Evolutionary conservation across 2,329 filamentous ascomycete species (phyloP).

Genomic region (Aureobasidium lini): DNA sequence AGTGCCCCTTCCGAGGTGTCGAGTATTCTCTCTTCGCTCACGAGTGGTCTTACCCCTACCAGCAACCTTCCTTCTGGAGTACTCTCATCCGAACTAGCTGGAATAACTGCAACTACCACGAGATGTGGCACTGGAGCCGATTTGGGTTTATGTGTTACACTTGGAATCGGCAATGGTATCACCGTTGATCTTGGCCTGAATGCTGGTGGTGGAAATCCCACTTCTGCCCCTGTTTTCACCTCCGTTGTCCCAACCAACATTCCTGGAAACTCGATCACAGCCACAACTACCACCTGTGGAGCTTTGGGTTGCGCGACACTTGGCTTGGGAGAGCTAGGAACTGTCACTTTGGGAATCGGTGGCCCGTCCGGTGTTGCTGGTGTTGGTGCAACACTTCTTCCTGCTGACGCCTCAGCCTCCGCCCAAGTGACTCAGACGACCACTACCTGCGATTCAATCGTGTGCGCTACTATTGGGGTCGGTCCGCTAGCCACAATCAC

Average conservation of each 20-base stretch:
- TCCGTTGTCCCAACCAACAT: too few species aligned
- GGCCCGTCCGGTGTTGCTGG: not conserved
- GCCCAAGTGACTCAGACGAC: not conserved
- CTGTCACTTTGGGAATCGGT: not conserved
- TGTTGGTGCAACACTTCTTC: not conserved
- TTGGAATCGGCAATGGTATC: not conserved
- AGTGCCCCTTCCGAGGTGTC: not conserved
- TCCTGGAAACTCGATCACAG: not conserved
- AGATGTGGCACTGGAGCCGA: too few species aligned
- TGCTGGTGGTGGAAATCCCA: too few species aligned
- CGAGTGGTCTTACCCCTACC: not conserved
- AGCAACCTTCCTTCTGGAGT: not conserved
- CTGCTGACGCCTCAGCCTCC: not conserved
- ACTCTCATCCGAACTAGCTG: not conserved
- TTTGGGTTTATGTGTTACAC: too few species aligned
- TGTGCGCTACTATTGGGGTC: too few species aligned
- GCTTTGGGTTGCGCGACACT: not conserved
- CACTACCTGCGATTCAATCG: too few species aligned
- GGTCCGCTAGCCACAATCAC: too few species aligned
- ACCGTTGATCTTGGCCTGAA: not conserved
- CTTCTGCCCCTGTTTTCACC: too few species aligned
- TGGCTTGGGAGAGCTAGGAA: not conserved
- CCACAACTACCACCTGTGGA: not conserved
- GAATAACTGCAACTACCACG: not conserved
- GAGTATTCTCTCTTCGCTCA: not conserved